These are phyloP conservation scores for Tolypocladium paradoxum DNA, from an alignment of 2,329 filamentous ascomycete species.

Conservation along the genomic window DNA sequence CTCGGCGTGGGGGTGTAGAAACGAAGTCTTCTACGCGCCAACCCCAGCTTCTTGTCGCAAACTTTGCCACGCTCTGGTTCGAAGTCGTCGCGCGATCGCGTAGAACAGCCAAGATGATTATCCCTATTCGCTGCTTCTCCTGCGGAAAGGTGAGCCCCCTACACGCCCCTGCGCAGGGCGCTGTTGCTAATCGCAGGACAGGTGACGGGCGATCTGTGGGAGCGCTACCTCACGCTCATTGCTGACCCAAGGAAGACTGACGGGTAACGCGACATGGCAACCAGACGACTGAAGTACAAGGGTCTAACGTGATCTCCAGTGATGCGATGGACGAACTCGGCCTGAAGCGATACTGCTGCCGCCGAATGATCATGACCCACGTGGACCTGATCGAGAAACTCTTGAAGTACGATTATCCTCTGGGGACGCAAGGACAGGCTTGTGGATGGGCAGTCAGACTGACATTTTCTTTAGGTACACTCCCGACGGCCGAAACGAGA, in stretches of 20 bases:
- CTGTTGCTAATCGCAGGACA: constrained; percentile 30
- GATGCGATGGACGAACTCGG: constrained; percentile 94
- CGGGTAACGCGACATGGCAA: constrained; percentile 37
- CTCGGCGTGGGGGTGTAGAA: not conserved
- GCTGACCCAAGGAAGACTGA: constrained; percentile 61
- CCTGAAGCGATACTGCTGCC: constrained; percentile 93
- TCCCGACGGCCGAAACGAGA: constrained; percentile 51
- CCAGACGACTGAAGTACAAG: not conserved
- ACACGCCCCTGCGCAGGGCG: constrained; percentile 4
- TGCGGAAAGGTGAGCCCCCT: constrained; percentile 77
- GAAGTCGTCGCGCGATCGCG: not conserved
- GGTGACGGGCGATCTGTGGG: constrained; percentile 97
- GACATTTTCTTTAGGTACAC: constrained; percentile 38
- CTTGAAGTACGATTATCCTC: constrained; percentile 55
- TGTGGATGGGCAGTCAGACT: not conserved
- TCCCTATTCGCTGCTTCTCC: constrained; percentile 96
- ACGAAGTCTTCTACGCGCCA: not conserved
- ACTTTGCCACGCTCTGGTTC: not conserved
- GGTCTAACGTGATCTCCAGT: constrained; percentile 33
- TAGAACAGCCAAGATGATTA: constrained; percentile 66
- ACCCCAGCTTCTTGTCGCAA: not conserved
- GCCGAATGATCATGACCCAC: constrained; percentile 99
- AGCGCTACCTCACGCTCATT: constrained; percentile 82
- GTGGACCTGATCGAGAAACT: constrained; percentile 98
- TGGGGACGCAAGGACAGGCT: not conserved